phyloP scores from a whole-genome alignment of 352 stramenopile genomes.

The Saprolegnia diclina region DNA sequence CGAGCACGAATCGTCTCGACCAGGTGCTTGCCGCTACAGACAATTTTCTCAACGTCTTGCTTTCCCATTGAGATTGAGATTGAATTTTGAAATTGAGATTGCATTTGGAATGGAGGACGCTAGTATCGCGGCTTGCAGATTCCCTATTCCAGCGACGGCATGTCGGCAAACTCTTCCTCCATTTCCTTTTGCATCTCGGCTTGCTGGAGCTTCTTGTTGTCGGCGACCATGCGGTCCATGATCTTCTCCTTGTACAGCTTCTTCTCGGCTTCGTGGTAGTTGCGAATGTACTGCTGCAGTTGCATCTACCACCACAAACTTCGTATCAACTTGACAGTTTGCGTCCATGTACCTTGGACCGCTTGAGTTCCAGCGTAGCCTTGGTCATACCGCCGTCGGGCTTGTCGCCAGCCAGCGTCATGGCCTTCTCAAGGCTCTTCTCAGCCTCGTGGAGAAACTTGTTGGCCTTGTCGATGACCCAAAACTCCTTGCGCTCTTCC shows the following conservation, averaged over 20 bases:
- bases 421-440: constrained; percentile 59
- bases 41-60: too few species aligned
- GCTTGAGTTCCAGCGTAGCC: constrained; percentile 61
- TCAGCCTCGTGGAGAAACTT: constrained; percentile 65
- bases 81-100: too few species aligned
- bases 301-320: constrained; percentile 32
- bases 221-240: constrained; percentile 73
- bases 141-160: constrained; percentile 77
- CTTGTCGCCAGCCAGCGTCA: constrained; percentile 37
- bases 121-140: not conserved
- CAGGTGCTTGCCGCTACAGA: too few species aligned
- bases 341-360: constrained; percentile 33
- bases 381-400: constrained; percentile 51
- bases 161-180: constrained; percentile 73
- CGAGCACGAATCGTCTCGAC: too few species aligned
- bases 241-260: constrained; percentile 87
- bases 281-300: constrained; percentile 48
- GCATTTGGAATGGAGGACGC: too few species aligned
- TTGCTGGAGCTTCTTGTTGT: constrained; percentile 70
- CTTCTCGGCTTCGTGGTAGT: constrained; percentile 84
- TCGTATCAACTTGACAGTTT: constrained; percentile 7
- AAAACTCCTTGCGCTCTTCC: constrained; percentile 74
- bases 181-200: constrained; percentile 59
- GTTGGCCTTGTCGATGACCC: constrained; percentile 81
- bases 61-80: too few species aligned